Evolutionary conservation across 1,139 yeast genomes (phyloP).

Genomic region (Zygosaccharomyces pseudobailii): DNA sequence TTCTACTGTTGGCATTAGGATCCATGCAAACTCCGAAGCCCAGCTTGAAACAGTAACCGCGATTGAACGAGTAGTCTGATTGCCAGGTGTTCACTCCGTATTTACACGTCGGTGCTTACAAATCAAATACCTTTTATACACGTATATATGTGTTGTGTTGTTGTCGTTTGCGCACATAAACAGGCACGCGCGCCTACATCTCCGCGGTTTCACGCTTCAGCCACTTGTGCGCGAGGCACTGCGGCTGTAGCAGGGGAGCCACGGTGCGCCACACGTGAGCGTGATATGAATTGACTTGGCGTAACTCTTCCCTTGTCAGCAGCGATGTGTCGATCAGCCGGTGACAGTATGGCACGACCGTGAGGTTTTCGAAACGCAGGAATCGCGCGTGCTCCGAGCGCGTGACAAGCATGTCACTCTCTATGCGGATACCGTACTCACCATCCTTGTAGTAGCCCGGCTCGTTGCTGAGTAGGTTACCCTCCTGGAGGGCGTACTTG

Average conservation of each 20-base stretch:
- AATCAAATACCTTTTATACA: too few species aligned
- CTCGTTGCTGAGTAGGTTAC: slow-evolving; percentile 85
- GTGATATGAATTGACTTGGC: slow-evolving; percentile 70
- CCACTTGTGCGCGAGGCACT: slow-evolving; percentile 62
- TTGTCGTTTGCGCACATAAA: neutral
- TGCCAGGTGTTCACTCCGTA: too few species aligned
- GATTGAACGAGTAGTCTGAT: too few species aligned
- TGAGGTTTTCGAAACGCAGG: slow-evolving; percentile 76
- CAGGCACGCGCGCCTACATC: neutral
- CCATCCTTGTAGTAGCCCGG: slow-evolving; percentile 96
- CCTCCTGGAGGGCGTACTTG: slow-evolving; percentile 39
- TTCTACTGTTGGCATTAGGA: too few species aligned
- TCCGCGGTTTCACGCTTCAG: slow-evolving; percentile 60
- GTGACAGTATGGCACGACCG: slow-evolving; percentile 82
- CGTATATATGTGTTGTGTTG: too few species aligned
- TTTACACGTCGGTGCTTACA: too few species aligned
- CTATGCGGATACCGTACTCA: slow-evolving; percentile 89
- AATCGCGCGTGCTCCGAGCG: slow-evolving; percentile 45
- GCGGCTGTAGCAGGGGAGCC: slow-evolving; percentile 44
- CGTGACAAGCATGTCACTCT: slow-evolving; percentile 63
- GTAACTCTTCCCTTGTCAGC: slow-evolving; percentile 57
- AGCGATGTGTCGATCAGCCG: slow-evolving; percentile 56
- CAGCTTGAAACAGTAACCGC: too few species aligned
- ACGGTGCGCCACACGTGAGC: slow-evolving; percentile 53
- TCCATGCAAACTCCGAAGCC: too few species aligned